Evolutionary conservation across 2,329 filamentous ascomycete genomes (phyloP), one percentile per base, ranked within the genome.

Genomic region (Zymoseptoria pseudotritici): DNA sequence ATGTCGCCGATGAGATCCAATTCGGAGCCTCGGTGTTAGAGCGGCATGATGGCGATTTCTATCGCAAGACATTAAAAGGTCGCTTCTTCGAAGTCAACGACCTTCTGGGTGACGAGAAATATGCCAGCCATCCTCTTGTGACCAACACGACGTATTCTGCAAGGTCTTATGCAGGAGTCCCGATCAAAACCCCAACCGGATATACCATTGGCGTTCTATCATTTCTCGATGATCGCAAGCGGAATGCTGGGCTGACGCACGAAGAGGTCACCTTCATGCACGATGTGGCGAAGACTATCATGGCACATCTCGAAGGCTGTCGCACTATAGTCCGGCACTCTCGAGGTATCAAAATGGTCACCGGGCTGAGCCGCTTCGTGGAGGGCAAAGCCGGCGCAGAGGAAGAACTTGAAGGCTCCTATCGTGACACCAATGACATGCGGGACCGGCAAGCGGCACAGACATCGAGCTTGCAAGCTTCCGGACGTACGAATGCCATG

Each of bases 231-330:
- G 79, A 81, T 26, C 74, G 77, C 17, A 79, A 83, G 0, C 80
- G 83, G 21, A 65, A 22, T 7, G 42, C 79, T 52, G 80, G 80
- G 0, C 66, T 88, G 22, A 74, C 71, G 6, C 68, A 75, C 1
- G 75, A 76, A 9, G 79, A 85, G 59, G 58, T 81, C 2, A 76
- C 79, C 29, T 85, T 83, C 54, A 74, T 88, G 69, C 78, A 80
- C 50, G 83, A 84, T 49, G 77, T 87, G 69, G 77, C 79, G 0
- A 74, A 75, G 19, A 80, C 83, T 4, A 76, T 85, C 3, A 84
- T 85, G 74, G 80, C 84, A 42, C 85, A 87, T 59, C 69, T 88
- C 5, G 83, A 85, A 73, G 81, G 77, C 75, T 81, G 75, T 52
- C 77, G 79, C 63, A 78, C 75, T 61, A 79, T 74, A 57, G 81